Evolutionary conservation across 2,329 filamentous ascomycete genomes (phyloP).

Genomic region (Chlorencoelia australis): DNA sequence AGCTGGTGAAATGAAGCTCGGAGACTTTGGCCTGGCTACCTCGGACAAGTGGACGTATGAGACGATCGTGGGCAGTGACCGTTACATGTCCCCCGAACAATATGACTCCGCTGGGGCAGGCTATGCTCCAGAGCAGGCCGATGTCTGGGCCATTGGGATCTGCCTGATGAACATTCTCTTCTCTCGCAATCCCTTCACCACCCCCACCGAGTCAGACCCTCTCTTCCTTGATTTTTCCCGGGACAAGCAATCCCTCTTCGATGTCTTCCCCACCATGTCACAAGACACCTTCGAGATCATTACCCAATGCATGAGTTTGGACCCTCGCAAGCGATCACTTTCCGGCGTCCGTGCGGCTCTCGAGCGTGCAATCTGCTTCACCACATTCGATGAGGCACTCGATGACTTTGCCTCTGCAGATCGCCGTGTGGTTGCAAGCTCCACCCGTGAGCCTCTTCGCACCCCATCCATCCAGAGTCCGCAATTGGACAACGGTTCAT

Average conservation of each 20-base stretch:
- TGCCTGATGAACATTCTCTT: slow-evolving; percentile 95
- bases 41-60: slow-evolving; percentile 85
- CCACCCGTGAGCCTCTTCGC: slow-evolving; percentile 88
- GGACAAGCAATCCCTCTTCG: slow-evolving; percentile 92
- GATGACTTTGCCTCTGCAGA: slow-evolving; percentile 91
- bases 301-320: slow-evolving; percentile 79
- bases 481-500: slow-evolving; percentile 70
- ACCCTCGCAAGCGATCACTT: slow-evolving; percentile 81
- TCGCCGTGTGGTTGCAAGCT: slow-evolving; percentile 65
- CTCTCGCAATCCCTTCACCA: slow-evolving; percentile 90
- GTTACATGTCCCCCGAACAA: slow-evolving; percentile 98
- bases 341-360: slow-evolving; percentile 69
- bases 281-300: slow-evolving; percentile 96
- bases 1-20: slow-evolving; percentile 84
- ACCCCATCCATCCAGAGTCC: slow-evolving; percentile 92
- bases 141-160: slow-evolving; percentile 96
- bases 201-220: slow-evolving; percentile 80
- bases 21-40: slow-evolving; percentile 90
- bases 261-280: slow-evolving; percentile 97
- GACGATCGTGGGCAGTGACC: slow-evolving; percentile 89
- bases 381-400: slow-evolving; percentile 78
- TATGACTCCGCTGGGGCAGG: slow-evolving; percentile 81
- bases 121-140: slow-evolving; percentile 86
- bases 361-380: slow-evolving; percentile 76
- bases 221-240: slow-evolving; percentile 87